These are phyloP conservation scores for Pelargonium fulgidum DNA, from an alignment of 441 rosid genomes.

Conservation along the genomic window DNA sequence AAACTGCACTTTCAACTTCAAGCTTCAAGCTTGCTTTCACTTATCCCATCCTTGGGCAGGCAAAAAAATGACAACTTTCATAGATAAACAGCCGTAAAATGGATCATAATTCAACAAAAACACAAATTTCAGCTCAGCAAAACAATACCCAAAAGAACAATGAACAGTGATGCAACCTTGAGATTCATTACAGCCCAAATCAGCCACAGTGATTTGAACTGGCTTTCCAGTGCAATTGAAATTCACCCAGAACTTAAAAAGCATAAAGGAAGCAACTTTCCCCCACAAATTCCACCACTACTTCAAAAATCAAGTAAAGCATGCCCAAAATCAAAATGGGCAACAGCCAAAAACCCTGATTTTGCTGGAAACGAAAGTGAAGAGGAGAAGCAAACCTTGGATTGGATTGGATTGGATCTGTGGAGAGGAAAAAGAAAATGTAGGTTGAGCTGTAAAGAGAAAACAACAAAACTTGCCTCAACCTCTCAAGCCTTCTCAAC, in stretches of 20 bases:
- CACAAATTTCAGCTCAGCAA: background rate
- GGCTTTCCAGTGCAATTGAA: background rate
- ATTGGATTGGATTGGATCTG: no score
- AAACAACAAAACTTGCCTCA: no score
- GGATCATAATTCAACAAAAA: background rate
- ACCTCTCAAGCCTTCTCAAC: no score
- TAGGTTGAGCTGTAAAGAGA: no score
- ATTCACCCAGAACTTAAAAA: background rate
- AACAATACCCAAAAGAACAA: conserved; percentile 1
- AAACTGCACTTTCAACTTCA: background rate
- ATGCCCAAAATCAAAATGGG: conserved; percentile 16
- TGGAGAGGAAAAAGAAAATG: no score
- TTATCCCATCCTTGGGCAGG: background rate
- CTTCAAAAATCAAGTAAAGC: background rate
- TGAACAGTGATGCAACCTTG: background rate
- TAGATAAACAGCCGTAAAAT: background rate
- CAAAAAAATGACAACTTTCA: background rate
- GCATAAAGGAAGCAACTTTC: background rate
- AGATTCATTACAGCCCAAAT: background rate
- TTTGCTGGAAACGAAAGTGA: background rate
- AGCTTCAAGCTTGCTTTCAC: background rate
- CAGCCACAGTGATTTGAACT: conserved; percentile 5
- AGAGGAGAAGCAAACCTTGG: no score
- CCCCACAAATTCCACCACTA: background rate
- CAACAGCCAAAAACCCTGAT: conserved; percentile 15